Evolutionary conservation across 352 stramenopile genomes (phyloP), one percentile per base, ranked within the genome.

Genomic region (Globisporangium echinulatum): DNA sequence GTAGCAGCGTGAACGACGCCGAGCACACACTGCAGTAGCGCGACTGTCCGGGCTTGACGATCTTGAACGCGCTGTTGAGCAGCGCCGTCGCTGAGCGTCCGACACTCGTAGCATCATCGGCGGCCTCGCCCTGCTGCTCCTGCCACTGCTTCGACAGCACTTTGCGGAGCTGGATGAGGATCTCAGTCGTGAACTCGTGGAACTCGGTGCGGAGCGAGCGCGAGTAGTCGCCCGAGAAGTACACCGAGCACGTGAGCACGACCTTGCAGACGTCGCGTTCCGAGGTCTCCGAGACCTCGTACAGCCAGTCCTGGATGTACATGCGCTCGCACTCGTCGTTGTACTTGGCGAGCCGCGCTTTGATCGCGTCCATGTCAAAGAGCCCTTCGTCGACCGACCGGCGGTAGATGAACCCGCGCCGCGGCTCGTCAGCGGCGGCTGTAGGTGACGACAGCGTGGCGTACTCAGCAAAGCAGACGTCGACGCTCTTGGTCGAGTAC

Each of bases 401-500:
- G 1, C 82, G 78, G 65, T 92, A 92, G 49, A 92, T 71, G 60
- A 85, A 89, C 11, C 74, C 82, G n/a, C 74, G 72, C 1, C 67
- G 62, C 43, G 67, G 55, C 63, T 58, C 55, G 52, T 48, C 64
- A 43, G 4, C 62, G 25, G 25, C 25, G 25, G 25, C 25, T 33
- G 25, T 33, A 69, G 50, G 64, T 14, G 53, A 52, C 33, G 56
- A 37, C 54, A 66, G 69, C 25, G 67, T 69, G 1, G 71, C 74
- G 61, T 87, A 91, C 58, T 91, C 82, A n/a, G 69, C 70, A 43
- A 74, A 85, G 70, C 77, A 88, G 51, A 67, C 72, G 56, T 89
- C 79, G 46, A 88, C 64, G n/a, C 75, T 68, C 36, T 74, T 74
- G 1, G 58, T 56, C 58, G 68, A 71, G 51, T 85, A 69, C 66